Conservation (phyloP, 108 stramenopile genomes). For the Conticribra weissflogii region DNA sequence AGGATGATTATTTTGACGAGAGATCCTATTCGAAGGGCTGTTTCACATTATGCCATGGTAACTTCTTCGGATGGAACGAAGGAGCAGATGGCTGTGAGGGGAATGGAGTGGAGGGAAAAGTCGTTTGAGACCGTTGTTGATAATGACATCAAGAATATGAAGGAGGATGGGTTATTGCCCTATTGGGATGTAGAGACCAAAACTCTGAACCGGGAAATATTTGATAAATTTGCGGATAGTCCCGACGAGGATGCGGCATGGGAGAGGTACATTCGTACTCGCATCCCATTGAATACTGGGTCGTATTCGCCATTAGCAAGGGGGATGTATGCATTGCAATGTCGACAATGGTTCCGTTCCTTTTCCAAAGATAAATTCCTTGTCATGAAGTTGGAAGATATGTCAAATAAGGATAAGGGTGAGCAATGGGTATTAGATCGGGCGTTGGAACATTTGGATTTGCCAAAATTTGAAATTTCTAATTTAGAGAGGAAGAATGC, state of each 20-base stretch:
- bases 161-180: conserved; percentile 77
- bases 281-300: conserved; percentile 85
- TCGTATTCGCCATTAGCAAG: conserved; percentile 87
- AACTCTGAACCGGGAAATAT: conserved; percentile 48
- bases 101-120: conserved; percentile 79
- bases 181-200: conserved; percentile 72
- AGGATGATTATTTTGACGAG: conserved; percentile 91
- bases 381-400: conserved; percentile 84
- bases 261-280: conserved; percentile 61
- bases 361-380: conserved; percentile 77
- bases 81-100: conserved; percentile 80
- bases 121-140: conserved; percentile 86
- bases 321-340: conserved; percentile 92
- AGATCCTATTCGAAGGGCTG: conserved; percentile 92
- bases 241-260: conserved; percentile 70
- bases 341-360: conserved; percentile 89
- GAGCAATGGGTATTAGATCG: conserved; percentile 53
- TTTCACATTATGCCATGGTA: conserved; percentile 96
- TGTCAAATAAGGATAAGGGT: conserved; percentile 43
- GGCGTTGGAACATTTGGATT: conserved; percentile 53
- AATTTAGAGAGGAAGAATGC: conserved; percentile 47
- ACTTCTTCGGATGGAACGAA: conserved; percentile 80
- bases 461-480: conserved; percentile 50
- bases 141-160: conserved; percentile 72
- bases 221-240: conserved; percentile 57